Base-by-base conservation (phyloP, 2,329 filamentous ascomycete genomes). In the Stagonosporopsis tanaceti region DNA sequence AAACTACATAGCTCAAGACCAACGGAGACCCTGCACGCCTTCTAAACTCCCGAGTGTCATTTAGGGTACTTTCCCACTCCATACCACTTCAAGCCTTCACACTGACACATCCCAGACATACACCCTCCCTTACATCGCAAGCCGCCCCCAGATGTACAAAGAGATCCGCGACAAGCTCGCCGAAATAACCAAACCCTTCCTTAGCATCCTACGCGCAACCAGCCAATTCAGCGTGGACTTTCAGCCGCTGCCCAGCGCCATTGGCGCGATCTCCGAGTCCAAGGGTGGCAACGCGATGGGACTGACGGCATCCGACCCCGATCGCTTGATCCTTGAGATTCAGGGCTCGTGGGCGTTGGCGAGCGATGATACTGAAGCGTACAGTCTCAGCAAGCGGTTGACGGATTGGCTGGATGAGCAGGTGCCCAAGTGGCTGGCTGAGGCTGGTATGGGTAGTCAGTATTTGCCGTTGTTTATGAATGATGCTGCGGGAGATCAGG, bases 121-220 rank as follows among this genome's bases (percentile, higher is more conserved):
- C 35, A 71, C 68, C 4, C 28, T 72, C 24, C 69, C 67, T 17
- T 67, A 68, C 35, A 63, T 69, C 42, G 22, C 62, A 24, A 59
- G 62, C n/a, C 65, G 70, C 3, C 68, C 71, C 0, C 64, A 71
- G 14, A 72, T 78, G 53, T 76, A 78, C 57, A 54, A 53, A 17
- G 71, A 75, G 40, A 76, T 78, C 41, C 67, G 66, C 14, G 63
- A 69, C 34, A 70, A 73, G 40, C 74, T 71, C 47, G 46, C 54
- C 6, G 17, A 65, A 0, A 64, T 77, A 47, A 59, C 69, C 1
- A 53, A 39, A n/a, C 60, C 60, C 2, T 68, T 71, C 55, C 65
- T 74, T 15, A 67, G 35, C 32, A 22, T 34, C 6, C 57, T 59
- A 0, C 63, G 47, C 34, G 47, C 62, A 9, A 62, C 59, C 9